Conservation (phyloP, 164 flowering plant genomes). For the Warburgia ugandensis region DNA sequence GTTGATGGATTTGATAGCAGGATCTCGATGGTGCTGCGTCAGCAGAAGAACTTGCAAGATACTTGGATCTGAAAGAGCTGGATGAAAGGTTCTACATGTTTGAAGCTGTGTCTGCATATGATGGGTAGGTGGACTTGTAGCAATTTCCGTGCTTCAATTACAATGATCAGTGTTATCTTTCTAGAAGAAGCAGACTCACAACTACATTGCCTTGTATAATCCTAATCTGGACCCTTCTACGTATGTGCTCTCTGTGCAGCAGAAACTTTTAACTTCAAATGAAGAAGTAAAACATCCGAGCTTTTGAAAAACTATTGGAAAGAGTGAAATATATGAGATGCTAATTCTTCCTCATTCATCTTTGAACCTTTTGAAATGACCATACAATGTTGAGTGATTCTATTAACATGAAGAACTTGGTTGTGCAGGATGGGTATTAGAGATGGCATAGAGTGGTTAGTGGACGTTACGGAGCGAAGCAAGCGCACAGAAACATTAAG, state of each 20-base stretch:
- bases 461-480: slow-evolving; percentile 87
- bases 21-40: slow-evolving; percentile 74
- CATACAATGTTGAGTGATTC: too few relatives aligned
- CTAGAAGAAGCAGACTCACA: neutral
- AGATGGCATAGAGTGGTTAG: slow-evolving; percentile 78
- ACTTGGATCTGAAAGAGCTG: slow-evolving; percentile 86
- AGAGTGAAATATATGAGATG: too few relatives aligned
- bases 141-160: neutral
- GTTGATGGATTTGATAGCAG: slow-evolving; percentile 32
- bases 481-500: slow-evolving; percentile 76
- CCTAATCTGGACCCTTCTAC: too few relatives aligned
- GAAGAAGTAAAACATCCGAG: too few relatives aligned
- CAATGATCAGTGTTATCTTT: too few relatives aligned
- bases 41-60: slow-evolving; percentile 76
- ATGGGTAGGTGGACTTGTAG: slow-evolving; percentile 49
- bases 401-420: neutral
- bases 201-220: too few relatives aligned
- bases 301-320: too few relatives aligned
- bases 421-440: slow-evolving; percentile 70
- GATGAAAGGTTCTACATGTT: slow-evolving; percentile 79
- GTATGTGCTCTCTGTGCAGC: too few relatives aligned
- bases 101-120: slow-evolving; percentile 85
- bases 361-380: neutral
- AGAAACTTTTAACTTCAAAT: too few relatives aligned
- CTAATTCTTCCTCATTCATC: neutral